Evolutionary conservation across 2,329 filamentous ascomycete genomes (phyloP), one percentile per base, ranked within the genome.

Genomic region (Apiospora kogelbergensis): DNA sequence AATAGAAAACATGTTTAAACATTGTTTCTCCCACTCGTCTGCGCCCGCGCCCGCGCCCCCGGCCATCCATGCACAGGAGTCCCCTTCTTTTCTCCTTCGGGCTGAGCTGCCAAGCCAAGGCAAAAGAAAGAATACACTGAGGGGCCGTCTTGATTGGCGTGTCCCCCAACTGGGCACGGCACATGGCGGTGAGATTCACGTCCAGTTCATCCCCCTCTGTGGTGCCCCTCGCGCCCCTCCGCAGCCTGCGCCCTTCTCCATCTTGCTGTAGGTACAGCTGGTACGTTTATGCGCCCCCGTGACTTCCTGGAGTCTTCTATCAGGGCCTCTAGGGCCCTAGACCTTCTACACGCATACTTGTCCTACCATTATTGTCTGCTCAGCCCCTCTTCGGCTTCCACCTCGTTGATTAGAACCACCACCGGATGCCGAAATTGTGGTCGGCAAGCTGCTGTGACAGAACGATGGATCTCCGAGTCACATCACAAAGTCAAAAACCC

Each of bases 1-100:
- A 60, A 60, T 60, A 60, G 53, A 60, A 60, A 60, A 60, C 53
- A 60, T 60, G 53, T 60, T 60, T 60, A 60, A 60, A 60, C 53
- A 60, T 60, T 60, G 53, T 60, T 60, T 60, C 48, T 57, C 20
- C 48, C 48, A 53, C 46, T n/a, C 26, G n/a, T 30, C 15, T 30
- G 46, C 46, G 46, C 46, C 46, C 17, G 40, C 48, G 44, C 7
- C 44, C 44, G 9, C n/a, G 22, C 22, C 45, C 45, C 22, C 22
- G 48, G 26, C 48, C 26, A 57, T 24, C 46, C 46, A 53, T 46
- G 44, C 45, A 13, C 15, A 13, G 4, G 33, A 33, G 33, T 7
- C 30, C 33, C 15, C n/a, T 48, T 11, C 20, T n/a, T 37, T n/a
- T n/a, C 30, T n/a, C 30, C 5, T 60, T 60, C 53, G 53, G 53